Base-by-base conservation (phyloP, 306 rosid species). In the Gillenia trifoliata region DNA sequence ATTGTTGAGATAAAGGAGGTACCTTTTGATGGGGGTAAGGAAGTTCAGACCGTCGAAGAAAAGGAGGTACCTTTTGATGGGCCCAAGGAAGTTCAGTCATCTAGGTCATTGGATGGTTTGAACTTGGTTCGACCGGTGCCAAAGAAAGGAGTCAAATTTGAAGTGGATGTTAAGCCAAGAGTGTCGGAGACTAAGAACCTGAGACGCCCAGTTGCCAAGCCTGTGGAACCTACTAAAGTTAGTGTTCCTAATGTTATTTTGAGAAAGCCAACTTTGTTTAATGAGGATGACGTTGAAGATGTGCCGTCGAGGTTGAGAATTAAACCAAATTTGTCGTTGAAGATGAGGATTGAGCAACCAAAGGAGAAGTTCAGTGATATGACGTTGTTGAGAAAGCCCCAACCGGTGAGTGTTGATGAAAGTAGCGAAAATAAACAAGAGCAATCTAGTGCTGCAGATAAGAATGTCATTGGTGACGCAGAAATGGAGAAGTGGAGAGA, bases 351-450 rank as follows among this genome's bases (percentile, higher is more conserved):
- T 71, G 82, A 43, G 64, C 85, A 62, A 17, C 79, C 72, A 34
- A 86, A 87, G 82, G 97, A 86, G 26, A 82, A 57, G 78, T 95
- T 92, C 80, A 87, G 91, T 77, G 89, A 92, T 70, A 92, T 95
- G 96, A 84, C 89, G 0, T 74, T 95, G 19, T 88, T 95, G 87
- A 87, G 89, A 73, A 95, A 95, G 86, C 99, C 98, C 0, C 91
- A 81, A 71, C 86, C 80, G 5, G 28, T 75, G 25, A 78, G 68
- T 75, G 71, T 72, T 23, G 61, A 72, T 70, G 68, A 86, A 61
- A 70, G 50, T 77, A 34, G 30, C 26, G 84, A 74, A 65, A 16
- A 54, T 40, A 64, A 74, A 55, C 77, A 67, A 80, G 89, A 80
- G 74, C 29, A 82, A 66, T 56, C 78, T 38, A 59, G 79, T 75